Evolutionary conservation across 306 rosid genomes (phyloP).

Genomic region (Acacia melanoxylon): DNA sequence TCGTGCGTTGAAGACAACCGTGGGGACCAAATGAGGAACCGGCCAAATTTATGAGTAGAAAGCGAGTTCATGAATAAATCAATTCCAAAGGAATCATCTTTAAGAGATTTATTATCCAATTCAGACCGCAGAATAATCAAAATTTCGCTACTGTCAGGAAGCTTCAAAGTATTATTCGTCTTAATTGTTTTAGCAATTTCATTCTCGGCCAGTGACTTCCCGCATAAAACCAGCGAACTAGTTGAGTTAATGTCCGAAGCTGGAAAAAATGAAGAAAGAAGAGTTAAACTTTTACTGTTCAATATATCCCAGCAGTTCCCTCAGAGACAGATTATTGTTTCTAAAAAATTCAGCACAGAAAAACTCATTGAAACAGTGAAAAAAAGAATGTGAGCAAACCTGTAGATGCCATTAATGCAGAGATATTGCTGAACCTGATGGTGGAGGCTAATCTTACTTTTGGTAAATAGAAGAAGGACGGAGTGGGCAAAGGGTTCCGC

Average conservation of each 20-base stretch:
- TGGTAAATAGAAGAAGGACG: background rate
- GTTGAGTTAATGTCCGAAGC: conserved; percentile 44
- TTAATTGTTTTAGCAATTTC: conserved; percentile 59
- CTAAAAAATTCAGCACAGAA: background rate
- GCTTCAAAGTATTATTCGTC: conserved; percentile 56
- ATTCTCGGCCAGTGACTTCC: conserved; percentile 63
- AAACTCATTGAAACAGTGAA: background rate
- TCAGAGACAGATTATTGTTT: background rate
- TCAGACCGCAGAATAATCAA: conserved; percentile 59
- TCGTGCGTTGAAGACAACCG: conserved; percentile 83
- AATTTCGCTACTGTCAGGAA: conserved; percentile 43
- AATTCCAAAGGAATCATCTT: conserved; percentile 47
- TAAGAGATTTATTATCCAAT: conserved; percentile 35
- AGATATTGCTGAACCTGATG: conserved; percentile 3
- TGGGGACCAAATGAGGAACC: conserved; percentile 84
- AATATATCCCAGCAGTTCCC: background rate
- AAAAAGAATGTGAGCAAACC: conserved; percentile 36
- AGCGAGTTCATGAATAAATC: conserved; percentile 67
- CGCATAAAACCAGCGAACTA: conserved; percentile 55
- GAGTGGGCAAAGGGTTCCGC: conserved; percentile 20
- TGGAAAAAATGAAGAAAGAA: conserved; percentile 29
- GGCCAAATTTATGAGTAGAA: conserved; percentile 69
- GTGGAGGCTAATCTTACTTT: conserved; percentile 14
- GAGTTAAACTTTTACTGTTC: conserved; percentile 24
- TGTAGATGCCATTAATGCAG: conserved; percentile 40